These are phyloP conservation scores for Aechmea fasciata DNA, from an alignment of 176 grass and related monocot species.

Conservation along the genomic window DNA sequence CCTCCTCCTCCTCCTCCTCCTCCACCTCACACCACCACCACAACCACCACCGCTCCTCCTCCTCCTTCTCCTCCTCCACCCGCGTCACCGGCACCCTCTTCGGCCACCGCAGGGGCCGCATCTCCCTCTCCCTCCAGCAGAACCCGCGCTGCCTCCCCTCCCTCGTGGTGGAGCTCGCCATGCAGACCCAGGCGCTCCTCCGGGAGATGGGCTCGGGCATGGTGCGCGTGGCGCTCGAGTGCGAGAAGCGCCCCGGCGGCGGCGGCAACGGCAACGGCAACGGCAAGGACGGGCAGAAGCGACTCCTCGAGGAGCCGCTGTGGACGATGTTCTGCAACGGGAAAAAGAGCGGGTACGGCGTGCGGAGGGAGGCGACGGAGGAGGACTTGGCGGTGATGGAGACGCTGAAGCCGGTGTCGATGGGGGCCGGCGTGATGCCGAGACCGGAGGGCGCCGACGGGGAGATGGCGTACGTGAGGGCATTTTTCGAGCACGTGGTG, in stretches of 20 bases:
- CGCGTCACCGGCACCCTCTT: constrained; percentile 56
- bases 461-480: constrained; percentile 77
- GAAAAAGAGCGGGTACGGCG: constrained; percentile 45
- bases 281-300: constrained; percentile 11
- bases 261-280: not conserved
- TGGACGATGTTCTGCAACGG: constrained; percentile 90
- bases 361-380: constrained; percentile 40
- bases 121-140: constrained; percentile 55
- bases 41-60: constrained; percentile 1
- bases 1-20: constrained; percentile 23
- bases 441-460: constrained; percentile 43
- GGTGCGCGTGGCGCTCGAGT: constrained; percentile 65
- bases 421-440: constrained; percentile 69
- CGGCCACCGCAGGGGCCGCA: constrained; percentile 44
- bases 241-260: constrained; percentile 30
- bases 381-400: constrained; percentile 58
- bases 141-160: constrained; percentile 55
- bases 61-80: not conserved
- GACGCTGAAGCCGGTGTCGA: constrained; percentile 58
- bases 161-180: constrained; percentile 56
- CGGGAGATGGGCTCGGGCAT: constrained; percentile 55
- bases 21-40: constrained; percentile 3
- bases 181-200: constrained; percentile 64
- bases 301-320: constrained; percentile 53
- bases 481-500: constrained; percentile 65